phyloP scores from a whole-genome alignment of 176 grass and related monocot species.

The Cenchrus fungigraminus region DNA sequence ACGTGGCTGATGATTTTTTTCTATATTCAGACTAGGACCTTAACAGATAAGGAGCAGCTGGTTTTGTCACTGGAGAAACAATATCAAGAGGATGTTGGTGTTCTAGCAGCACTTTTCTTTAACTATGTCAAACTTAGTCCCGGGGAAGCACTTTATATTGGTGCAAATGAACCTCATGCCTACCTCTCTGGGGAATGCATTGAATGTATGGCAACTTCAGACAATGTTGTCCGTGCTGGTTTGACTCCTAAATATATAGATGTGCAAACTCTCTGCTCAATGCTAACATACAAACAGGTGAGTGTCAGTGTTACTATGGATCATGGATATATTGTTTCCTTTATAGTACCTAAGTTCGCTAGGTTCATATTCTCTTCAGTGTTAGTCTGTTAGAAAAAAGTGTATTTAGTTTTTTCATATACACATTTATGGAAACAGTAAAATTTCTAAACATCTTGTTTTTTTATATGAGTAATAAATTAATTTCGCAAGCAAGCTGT shows the following conservation, averaged over 20 bases:
- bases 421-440: background rate
- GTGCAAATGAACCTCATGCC: conserved; percentile 84
- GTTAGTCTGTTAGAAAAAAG: background rate
- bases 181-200: conserved; percentile 92
- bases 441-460: background rate
- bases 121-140: conserved; percentile 88
- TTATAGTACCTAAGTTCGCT: background rate
- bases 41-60: conserved; percentile 80
- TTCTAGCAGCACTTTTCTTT: conserved; percentile 75
- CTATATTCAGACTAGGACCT: conserved; percentile 63
- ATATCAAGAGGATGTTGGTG: conserved; percentile 80
- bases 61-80: conserved; percentile 69
- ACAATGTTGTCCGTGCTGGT: conserved; percentile 91
- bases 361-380: background rate
- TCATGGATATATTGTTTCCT: background rate
- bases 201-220: conserved; percentile 91
- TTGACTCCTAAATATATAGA: conserved; percentile 90
- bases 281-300: conserved; percentile 95
- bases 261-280: conserved; percentile 83
- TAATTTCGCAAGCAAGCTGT: background rate
- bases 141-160: conserved; percentile 85
- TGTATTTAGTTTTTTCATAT: background rate
- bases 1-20: background rate
- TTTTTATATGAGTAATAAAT: background rate
- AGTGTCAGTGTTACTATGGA: background rate